Evolutionary conservation across 306 rosid genomes (phyloP).

Genomic region (Dryas alaskensis): DNA sequence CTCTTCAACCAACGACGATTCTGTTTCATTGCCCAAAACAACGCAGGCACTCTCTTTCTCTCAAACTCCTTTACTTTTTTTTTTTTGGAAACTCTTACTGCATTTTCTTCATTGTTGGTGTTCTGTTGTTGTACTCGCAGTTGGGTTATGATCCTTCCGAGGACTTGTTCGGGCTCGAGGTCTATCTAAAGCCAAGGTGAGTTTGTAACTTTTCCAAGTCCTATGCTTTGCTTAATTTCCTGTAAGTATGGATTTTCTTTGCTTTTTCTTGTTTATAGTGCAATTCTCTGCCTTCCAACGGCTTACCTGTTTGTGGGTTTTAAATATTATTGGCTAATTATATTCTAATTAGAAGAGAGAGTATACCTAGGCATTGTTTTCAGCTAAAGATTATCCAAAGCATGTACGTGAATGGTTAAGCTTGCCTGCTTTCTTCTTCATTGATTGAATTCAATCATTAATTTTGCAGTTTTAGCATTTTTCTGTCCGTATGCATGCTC

Average conservation of each 20-base stretch:
- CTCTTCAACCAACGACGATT: constrained; percentile 44
- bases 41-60: constrained; percentile 36
- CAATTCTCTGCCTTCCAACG: background rate
- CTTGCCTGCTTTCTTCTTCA: background rate
- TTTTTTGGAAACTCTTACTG: background rate
- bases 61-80: background rate
- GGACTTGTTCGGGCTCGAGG: constrained; percentile 66
- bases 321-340: background rate
- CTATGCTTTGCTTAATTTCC: background rate
- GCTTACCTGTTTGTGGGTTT: background rate
- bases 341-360: background rate
- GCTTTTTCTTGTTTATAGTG: background rate
- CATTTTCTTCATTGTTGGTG: background rate
- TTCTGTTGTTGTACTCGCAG: constrained; percentile 36
- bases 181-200: constrained; percentile 61
- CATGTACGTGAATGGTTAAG: background rate
- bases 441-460: background rate
- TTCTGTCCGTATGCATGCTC: background rate
- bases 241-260: background rate
- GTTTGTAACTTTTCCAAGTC: background rate
- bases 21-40: constrained; percentile 47
- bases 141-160: constrained; percentile 64
- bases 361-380: background rate
- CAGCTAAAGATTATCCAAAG: background rate
- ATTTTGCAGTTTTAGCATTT: background rate